Conservation (phyloP, 192 early-diverging fungal species). For the Linnemannia elongata region DNA sequence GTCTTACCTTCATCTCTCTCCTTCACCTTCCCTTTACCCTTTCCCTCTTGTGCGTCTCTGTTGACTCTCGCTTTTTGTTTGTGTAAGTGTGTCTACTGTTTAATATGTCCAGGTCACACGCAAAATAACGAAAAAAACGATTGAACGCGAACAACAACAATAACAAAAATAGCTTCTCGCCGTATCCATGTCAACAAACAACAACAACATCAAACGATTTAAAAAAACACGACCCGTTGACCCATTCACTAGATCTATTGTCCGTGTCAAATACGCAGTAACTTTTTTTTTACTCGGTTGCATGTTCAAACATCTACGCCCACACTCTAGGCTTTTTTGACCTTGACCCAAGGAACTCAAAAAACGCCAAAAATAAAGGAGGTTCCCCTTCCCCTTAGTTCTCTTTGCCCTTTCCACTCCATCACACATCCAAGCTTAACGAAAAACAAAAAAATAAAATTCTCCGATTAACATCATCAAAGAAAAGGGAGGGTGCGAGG, state of each 20-base stretch:
- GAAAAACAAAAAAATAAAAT: too few species aligned
- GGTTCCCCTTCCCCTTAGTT: neutral
- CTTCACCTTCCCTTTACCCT: neutral
- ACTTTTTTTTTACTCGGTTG: neutral
- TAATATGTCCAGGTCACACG: neutral
- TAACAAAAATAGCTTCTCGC: neutral
- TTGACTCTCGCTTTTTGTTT: neutral
- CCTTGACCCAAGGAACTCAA: neutral
- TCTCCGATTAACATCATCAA: too few species aligned
- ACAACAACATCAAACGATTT: neutral
- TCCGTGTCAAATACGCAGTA: neutral
- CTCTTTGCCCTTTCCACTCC: neutral
- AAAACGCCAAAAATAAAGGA: neutral
- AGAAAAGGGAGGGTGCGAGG: neutral
- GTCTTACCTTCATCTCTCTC: neutral
- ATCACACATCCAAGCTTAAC: neutral
- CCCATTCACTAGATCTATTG: too few species aligned
- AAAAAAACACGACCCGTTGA: neutral
- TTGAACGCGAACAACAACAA: neutral
- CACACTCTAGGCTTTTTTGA: neutral
- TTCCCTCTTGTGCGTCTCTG: neutral
- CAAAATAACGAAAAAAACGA: neutral
- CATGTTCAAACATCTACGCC: too few species aligned
- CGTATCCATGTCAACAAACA: neutral
- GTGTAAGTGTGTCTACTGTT: too few species aligned